A percentile compares a stretch with the other conserved stretches of the same genome.
These are phyloP conservation scores for Aspergillus tanneri DNA, from an alignment of 2,329 filamentous ascomycete species.

Conservation along the genomic window DNA sequence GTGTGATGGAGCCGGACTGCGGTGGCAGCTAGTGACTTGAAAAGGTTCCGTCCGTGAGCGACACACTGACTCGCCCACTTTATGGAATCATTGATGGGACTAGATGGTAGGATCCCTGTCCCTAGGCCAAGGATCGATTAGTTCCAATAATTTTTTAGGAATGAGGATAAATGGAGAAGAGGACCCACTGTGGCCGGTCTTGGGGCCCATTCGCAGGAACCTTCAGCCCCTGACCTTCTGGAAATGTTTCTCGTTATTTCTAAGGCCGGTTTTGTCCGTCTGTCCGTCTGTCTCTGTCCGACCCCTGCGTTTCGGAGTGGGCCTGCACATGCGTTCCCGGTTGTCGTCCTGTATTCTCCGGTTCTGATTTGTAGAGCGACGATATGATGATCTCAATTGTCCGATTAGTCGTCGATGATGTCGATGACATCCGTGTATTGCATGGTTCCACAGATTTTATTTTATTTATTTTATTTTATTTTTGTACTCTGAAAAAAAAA, in stretches of 20 bases:
- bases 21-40: conserved; percentile 3
- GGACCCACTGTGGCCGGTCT: conserved; percentile 12
- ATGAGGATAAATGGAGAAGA: conserved; percentile 4
- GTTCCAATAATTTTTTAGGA: background rate
- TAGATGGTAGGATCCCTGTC: conserved; percentile 14
- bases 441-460: background rate
- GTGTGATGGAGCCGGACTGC: too few species aligned
- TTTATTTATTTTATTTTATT: background rate
- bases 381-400: conserved; percentile 25
- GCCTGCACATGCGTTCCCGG: conserved; percentile 20
- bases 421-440: conserved; percentile 13
- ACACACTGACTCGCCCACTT: background rate
- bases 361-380: conserved; percentile 24
- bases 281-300: background rate
- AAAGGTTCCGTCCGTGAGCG: conserved; percentile 11
- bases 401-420: conserved; percentile 20
- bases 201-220: conserved; percentile 1
- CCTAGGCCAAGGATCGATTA: too few species aligned
- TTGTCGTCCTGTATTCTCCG: conserved; percentile 23
- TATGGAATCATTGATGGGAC: background rate
- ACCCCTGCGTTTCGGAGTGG: conserved; percentile 15
- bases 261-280: background rate
- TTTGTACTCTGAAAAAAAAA: too few species aligned
- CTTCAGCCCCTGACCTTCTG: conserved; percentile 23
- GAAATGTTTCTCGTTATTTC: conserved; percentile 17